Conservation (phyloP, 2,329 filamentous ascomycete genomes). For the Apiospora sp. region DNA sequence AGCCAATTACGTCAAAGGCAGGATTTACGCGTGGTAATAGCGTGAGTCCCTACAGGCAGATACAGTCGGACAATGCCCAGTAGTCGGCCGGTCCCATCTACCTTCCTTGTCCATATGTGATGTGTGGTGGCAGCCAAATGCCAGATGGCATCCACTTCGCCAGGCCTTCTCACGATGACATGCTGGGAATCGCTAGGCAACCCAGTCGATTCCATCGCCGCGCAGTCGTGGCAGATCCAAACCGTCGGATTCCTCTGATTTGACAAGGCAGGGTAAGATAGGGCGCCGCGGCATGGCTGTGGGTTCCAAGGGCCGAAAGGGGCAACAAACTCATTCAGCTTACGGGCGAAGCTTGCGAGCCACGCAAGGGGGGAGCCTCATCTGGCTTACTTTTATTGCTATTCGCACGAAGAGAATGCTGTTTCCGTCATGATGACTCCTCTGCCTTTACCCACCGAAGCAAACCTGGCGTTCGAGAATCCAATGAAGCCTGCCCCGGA, state of each 20-base stretch:
- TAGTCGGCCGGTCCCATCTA: not conserved
- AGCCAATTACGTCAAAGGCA: not conserved
- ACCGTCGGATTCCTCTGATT: not conserved
- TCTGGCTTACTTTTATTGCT: not conserved
- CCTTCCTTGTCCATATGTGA: slow-evolving; percentile 14
- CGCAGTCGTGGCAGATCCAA: slow-evolving; percentile 4
- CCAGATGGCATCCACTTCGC: slow-evolving; percentile 14
- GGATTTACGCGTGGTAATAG: not conserved
- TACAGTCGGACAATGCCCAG: not conserved
- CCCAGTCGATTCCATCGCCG: not conserved
- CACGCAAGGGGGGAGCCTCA: not conserved
- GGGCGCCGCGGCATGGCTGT: slow-evolving; percentile 5
- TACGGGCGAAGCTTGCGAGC: slow-evolving; percentile 7
- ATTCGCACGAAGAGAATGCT: slow-evolving; percentile 12
- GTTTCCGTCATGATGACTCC: slow-evolving; percentile 5
- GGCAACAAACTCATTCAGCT: slow-evolving; percentile 6
- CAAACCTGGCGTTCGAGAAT: slow-evolving; percentile 6
- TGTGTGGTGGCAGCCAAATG: slow-evolving; percentile 7
- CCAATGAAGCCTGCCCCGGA: not conserved
- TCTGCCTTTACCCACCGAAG: slow-evolving; percentile 3
- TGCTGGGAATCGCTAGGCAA: slow-evolving; percentile 3
- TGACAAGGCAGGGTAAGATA: too few species aligned
- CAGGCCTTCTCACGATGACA: slow-evolving; percentile 3
- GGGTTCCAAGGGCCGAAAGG: slow-evolving; percentile 5
- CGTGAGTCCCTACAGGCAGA: not conserved